Percentiles rank a stretch among this genome's conserved stretches.
phyloP scores from a whole-genome alignment of 768 basidiomycete genomes.

The Chlorophyllum brunneum region DNA sequence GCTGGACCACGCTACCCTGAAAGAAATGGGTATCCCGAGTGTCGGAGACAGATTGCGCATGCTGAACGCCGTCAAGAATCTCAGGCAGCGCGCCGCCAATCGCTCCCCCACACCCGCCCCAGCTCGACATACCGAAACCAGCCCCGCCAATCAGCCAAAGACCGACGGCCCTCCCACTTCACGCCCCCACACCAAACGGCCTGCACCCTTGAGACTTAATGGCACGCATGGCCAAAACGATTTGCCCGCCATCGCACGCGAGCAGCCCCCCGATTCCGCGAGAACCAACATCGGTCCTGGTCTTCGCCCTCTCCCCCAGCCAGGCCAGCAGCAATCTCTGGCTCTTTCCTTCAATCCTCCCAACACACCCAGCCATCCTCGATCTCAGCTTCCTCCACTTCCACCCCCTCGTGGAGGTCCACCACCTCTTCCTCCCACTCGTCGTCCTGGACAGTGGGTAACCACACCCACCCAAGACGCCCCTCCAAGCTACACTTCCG shows the following conservation, averaged over 20 bases:
- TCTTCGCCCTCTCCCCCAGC: conserved; percentile 23
- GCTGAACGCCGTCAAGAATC: conserved; percentile 74
- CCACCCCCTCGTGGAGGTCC: conserved; percentile 69
- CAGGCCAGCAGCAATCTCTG: conserved; percentile 45
- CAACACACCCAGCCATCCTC: conserved; percentile 28
- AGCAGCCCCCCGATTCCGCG: conserved; percentile 58
- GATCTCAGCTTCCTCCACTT: conserved; percentile 59
- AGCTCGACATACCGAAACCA: conserved; percentile 14
- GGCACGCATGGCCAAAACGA: conserved; percentile 49
- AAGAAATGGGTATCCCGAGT: conserved; percentile 86
- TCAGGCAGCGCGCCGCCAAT: conserved; percentile 56
- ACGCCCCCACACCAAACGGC: conserved; percentile 42
- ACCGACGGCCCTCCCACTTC: conserved; percentile 26
- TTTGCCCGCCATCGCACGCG: conserved; percentile 71
- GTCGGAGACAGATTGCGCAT: conserved; percentile 93
- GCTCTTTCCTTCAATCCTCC: conserved; percentile 41
- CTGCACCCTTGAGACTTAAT: conserved; percentile 78
- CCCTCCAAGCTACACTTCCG: conserved; percentile 38
- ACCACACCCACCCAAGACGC: conserved; percentile 62
- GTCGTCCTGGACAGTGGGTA: conserved; percentile 26
- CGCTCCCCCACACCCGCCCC: conserved; percentile 16
- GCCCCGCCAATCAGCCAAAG: conserved; percentile 16
- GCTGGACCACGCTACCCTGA: conserved; percentile 80
- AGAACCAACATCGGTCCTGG: conserved; percentile 18
- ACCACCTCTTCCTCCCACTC: conserved; percentile 41